A percentile compares a stretch with the other conserved stretches of the same genome.
Conservation (phyloP, 2,329 filamentous ascomycete genomes). For the Colletotrichum destructivum region DNA sequence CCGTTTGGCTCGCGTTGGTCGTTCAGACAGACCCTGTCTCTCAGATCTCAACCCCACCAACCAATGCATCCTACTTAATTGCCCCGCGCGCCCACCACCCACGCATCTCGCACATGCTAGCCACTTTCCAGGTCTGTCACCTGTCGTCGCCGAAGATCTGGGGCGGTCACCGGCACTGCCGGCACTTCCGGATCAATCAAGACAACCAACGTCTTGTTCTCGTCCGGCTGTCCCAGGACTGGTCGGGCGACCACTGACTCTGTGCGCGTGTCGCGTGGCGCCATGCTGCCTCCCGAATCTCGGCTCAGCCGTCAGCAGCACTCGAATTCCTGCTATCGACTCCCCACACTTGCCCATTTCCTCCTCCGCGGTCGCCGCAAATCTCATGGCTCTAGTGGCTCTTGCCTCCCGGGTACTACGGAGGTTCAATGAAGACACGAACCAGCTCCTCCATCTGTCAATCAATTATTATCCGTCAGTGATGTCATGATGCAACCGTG, state of each 20-base stretch:
- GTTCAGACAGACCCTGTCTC: not conserved
- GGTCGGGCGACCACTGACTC: not conserved
- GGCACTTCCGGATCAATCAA: not conserved
- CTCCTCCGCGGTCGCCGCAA: not conserved
- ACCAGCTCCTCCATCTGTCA: not conserved
- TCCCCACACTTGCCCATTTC: not conserved
- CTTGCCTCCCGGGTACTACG: not conserved
- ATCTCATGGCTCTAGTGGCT: not conserved
- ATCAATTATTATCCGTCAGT: too few species aligned
- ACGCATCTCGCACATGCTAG: slow-evolving; percentile 10
- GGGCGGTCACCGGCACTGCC: slow-evolving; percentile 8
- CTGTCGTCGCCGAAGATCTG: slow-evolving; percentile 8
- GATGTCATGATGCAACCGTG: too few species aligned
- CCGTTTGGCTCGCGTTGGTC: too few species aligned
- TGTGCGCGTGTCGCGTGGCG: not conserved
- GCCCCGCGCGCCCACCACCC: slow-evolving; percentile 6
- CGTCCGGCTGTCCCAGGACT: not conserved
- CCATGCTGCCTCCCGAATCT: not conserved
- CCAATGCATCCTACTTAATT: not conserved
- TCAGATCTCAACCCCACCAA: slow-evolving; percentile 24
- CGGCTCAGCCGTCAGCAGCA: too few species aligned
- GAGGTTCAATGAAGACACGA: not conserved
- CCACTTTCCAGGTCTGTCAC: not conserved
- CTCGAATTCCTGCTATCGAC: too few species aligned
- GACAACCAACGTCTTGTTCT: not conserved